Evolutionary conservation across 208 protist genomes (phyloP).

Genomic region (Tetramitus jugosus): DNA sequence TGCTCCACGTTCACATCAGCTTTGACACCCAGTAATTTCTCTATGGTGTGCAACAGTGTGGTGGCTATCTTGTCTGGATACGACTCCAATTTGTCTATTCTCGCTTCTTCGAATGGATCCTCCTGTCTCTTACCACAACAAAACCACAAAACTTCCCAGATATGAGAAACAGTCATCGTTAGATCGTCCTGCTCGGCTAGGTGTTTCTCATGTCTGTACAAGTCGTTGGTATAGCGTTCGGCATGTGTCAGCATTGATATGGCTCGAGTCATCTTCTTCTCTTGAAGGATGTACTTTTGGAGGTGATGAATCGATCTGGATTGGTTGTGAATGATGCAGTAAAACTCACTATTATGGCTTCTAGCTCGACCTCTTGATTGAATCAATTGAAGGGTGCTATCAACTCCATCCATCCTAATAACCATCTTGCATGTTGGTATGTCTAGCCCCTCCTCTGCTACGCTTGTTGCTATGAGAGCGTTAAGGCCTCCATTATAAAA

Average conservation of each 20-base stretch:
- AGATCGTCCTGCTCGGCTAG: too few species aligned
- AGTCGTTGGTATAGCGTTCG: too few species aligned
- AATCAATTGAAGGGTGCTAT: constrained; percentile 45
- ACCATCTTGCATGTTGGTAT: constrained; percentile 55
- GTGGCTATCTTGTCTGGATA: too few species aligned
- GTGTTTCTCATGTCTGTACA: too few species aligned
- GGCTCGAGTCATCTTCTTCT: neutral
- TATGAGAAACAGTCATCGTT: too few species aligned
- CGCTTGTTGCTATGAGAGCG: constrained; percentile 60
- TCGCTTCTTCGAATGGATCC: too few species aligned
- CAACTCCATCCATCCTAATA: constrained; percentile 44
- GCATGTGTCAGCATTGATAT: neutral
- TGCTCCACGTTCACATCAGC: too few species aligned
- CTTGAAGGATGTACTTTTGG: neutral
- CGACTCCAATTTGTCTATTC: too few species aligned
- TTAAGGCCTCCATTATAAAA: constrained; percentile 43
- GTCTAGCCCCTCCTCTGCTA: constrained; percentile 62
- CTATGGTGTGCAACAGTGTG: too few species aligned
- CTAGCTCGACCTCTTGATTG: constrained; percentile 61
- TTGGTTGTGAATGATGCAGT: constrained; percentile 34
- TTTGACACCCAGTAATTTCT: too few species aligned
- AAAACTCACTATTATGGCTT: constrained; percentile 40
- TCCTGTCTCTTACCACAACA: too few species aligned
- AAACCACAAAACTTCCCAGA: too few species aligned
- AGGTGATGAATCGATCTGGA: neutral